Percentiles rank a stretch among this genome's conserved stretches.
These are phyloP conservation scores for Pogostemon cablin DNA, from an alignment of 257 asterid species.

Conservation along the genomic window DNA sequence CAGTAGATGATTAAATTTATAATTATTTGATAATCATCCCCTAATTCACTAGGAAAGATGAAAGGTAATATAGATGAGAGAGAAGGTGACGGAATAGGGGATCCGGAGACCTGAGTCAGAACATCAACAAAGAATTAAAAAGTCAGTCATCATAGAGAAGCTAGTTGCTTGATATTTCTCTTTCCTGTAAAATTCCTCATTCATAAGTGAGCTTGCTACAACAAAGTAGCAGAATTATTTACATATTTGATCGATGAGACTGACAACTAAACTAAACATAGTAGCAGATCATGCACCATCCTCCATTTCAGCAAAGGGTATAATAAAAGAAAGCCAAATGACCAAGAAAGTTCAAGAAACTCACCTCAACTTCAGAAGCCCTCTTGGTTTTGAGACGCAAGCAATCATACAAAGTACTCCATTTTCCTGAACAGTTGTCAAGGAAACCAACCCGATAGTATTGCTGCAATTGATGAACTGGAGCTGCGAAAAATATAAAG, in stretches of 20 bases:
- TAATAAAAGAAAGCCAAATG: neutral
- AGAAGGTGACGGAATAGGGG: no score
- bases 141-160: neutral
- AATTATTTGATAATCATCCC: no score
- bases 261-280: neutral
- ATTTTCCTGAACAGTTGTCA: constrained; percentile 75
- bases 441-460: constrained; percentile 80
- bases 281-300: neutral
- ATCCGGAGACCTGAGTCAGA: neutral
- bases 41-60: no score
- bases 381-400: constrained; percentile 76
- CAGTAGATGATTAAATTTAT: no score
- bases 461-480: constrained; percentile 90
- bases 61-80: no score
- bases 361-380: constrained; percentile 71
- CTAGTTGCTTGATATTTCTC: neutral
- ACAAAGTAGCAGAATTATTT: neutral
- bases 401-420: constrained; percentile 77
- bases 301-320: neutral
- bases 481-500: constrained; percentile 59
- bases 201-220: neutral
- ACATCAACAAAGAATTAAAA: neutral
- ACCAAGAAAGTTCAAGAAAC: constrained; percentile 16
- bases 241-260: constrained; percentile 13
- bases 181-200: neutral